Evolutionary conservation across 2,329 filamentous ascomycete genomes (phyloP), one percentile per base, ranked within the genome.

Genomic region (Colletotrichum sp.): DNA sequence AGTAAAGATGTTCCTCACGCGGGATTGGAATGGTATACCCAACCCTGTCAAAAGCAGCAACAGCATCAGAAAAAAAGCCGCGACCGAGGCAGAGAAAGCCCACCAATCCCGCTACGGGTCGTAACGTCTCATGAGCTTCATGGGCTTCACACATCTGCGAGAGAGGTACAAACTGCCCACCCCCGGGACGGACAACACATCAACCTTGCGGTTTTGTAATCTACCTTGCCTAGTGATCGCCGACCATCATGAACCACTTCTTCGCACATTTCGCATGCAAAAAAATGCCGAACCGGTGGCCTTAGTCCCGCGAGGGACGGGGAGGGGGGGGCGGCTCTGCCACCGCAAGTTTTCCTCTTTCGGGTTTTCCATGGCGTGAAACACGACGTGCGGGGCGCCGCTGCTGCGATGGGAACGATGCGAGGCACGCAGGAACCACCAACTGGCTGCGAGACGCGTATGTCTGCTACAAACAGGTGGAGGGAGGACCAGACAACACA

Each of bases 301-400:
- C 34, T 44, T 63, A 34, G 30, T 52, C 44, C 44, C n/a, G 19
- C 61, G 61, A 34, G 63, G 32, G 16, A 19, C 28, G 59, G 8
- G 22, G 9, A 12, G 39, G 39, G 32, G 32, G 32, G 39, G 39
- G 39, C 39, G 39, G 39, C 39, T n/a, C 39, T 48, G 19, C 39
- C 39, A 48, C 39, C n/a, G 39, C 39, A 48, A 9, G 39, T 19
- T 22, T 75, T 63, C 69, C 68, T 57, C 30, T 48, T 75, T 44
- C 25, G 69, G 61, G 19, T 48, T 68, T n/a, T n/a, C 19, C 63
- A 72, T 44, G 55, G 22, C 34, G 22, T 75, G 72, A 75, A 75
- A 75, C 72, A 55, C 30, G 55, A 61, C 72, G 48, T 71, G 72
- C 72, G 68, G 72, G 52, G 52, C 57, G 36, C 34, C 15, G n/a